phyloP scores from a whole-genome alignment of 140 eudicot species.

The Flaveria floridana region DNA sequence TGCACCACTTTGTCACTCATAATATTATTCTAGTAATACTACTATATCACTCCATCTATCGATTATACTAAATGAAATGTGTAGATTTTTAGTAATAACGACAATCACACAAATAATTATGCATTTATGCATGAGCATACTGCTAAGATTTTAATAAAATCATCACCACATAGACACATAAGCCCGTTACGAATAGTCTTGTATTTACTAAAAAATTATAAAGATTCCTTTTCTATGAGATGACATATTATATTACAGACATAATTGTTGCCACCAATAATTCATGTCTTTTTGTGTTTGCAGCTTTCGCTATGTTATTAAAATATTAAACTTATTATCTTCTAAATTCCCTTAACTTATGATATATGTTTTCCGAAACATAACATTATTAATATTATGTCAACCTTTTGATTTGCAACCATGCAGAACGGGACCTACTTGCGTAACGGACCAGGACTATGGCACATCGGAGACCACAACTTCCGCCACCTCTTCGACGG shows the following conservation, averaged over 20 bases:
- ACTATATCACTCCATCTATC: constrained; percentile 2
- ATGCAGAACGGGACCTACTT: constrained; percentile 93
- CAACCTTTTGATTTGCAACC: neutral
- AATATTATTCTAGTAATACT: neutral
- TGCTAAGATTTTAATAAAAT: neutral
- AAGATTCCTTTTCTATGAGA: constrained; percentile 28
- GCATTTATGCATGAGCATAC: neutral
- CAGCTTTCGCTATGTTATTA: neutral
- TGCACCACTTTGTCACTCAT: constrained; percentile 38
- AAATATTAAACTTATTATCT: neutral
- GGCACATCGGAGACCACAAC: constrained; percentile 86
- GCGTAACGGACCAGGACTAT: constrained; percentile 89
- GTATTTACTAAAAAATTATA: neutral
- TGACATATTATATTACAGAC: constrained; percentile 24
- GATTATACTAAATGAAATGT: neutral
- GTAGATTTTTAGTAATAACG: neutral
- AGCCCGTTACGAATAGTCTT: neutral
- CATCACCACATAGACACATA: neutral
- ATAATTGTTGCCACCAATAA: constrained; percentile 29
- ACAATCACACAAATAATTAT: neutral
- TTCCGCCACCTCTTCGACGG: constrained; percentile 99
- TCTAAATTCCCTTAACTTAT: neutral
- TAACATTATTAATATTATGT: neutral
- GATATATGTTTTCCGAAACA: neutral
- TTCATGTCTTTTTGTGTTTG: constrained; percentile 28